Percentiles rank a stretch among this genome's conserved stretches.
phyloP scores from a whole-genome alignment of 148 eudicot genomes.

The Amaranthus hypochondriacus region DNA sequence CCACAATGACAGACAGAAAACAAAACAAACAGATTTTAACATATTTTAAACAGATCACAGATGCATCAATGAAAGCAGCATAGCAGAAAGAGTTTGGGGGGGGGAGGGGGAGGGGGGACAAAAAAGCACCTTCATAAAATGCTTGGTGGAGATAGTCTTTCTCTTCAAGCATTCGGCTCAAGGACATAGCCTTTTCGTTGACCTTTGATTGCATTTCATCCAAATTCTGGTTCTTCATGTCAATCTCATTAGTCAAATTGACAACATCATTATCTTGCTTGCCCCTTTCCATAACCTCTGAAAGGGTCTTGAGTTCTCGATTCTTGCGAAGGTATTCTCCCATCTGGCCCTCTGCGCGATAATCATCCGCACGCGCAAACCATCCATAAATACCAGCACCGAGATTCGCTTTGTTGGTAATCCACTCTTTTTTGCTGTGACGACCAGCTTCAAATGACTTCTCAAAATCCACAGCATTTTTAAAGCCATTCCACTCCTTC shows the following conservation, averaged over 20 bases:
- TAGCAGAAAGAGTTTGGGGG: not conserved
- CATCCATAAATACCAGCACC: constrained; percentile 61
- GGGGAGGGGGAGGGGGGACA: constrained; percentile 5
- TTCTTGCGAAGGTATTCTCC: constrained; percentile 58
- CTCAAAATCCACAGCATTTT: constrained; percentile 67
- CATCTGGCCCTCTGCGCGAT: constrained; percentile 39
- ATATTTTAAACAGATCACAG: not conserved
- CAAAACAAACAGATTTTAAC: not conserved
- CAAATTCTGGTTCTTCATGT: constrained; percentile 40
- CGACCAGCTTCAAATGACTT: constrained; percentile 52
- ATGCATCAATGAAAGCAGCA: not conserved
- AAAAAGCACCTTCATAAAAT: constrained; percentile 48
- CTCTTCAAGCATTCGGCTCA: constrained; percentile 51
- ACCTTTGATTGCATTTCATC: constrained; percentile 48
- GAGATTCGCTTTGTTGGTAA: constrained; percentile 20
- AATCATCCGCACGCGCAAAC: constrained; percentile 75
- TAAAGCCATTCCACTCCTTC: constrained; percentile 57
- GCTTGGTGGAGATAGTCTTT: constrained; percentile 52
- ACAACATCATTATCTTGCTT: constrained; percentile 34
- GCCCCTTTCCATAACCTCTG: constrained; percentile 45
- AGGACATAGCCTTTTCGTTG: constrained; percentile 48
- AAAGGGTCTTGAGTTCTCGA: constrained; percentile 50
- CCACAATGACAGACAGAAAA: not conserved
- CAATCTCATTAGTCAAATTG: constrained; percentile 49
- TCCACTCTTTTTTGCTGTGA: constrained; percentile 67